Evolutionary conservation across 2,329 filamentous ascomycete species (phyloP), one percentile per base, ranked within the genome.

Genomic region (Fusarium sp.): DNA sequence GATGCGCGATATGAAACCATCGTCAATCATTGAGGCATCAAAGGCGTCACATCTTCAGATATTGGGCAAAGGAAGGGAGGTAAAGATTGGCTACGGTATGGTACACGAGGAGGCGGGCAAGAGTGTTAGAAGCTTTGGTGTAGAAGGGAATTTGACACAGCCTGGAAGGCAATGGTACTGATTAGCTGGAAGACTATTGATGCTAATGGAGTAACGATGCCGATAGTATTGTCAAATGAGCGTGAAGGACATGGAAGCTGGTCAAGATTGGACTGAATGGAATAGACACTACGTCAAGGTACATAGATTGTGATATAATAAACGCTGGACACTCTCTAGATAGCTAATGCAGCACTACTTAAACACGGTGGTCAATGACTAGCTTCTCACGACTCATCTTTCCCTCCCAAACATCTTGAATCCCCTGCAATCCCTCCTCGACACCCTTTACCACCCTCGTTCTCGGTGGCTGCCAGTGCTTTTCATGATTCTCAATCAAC

Each of bases 1-100:
- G 3, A 60, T 65, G 54, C 69, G 54, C 0, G 53, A 70, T 7
- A 65, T 69, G 59, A 65, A 64, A 12, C 58, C 60, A 2, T 65
- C 66, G 0, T 70, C 63, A 0, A 65, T 72, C 0, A 51, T 72
- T 0, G 46, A 45, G 11, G 59, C 65, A 0, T 64, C 42, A 0
- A 7, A 40, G 0, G 53, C 69, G 0, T 45, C 56, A 10, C 57
- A 61, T 11, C 70, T 67, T 0, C 2, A 51, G 0, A 4, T 6
- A 0, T 11, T 20, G 2, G n/a, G 0, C 2, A n/a, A 7, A 4
- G 25, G 3, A 5, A 30, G 1, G 1, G 4, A 2, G 0, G 6
- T 20, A 0, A 65, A 14, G 3, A 54, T 60, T 18, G 59, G 59
- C 0, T 69, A 60, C 10, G 59, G 65, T 0, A 0, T 69, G 20